Evolutionary conservation across 495 filamentous ascomycete genomes (phyloP).

Genomic region (Penicillium riverlandense): DNA sequence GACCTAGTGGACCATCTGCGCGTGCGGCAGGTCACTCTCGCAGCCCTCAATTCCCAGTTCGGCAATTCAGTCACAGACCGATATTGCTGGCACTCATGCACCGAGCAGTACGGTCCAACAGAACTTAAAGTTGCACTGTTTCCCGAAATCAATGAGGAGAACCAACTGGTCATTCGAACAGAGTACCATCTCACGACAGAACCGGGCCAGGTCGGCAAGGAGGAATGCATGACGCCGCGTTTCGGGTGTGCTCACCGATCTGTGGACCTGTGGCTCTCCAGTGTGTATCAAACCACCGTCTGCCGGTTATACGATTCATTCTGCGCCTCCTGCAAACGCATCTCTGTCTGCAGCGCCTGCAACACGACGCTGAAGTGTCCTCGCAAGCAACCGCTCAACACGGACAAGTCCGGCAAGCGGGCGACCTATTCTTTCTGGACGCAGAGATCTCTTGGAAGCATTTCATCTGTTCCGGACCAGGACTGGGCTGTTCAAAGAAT

Average conservation of each 20-base stretch:
- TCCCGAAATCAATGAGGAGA: constrained; percentile 29
- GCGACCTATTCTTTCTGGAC: constrained; percentile 37
- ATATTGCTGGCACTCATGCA: constrained; percentile 41
- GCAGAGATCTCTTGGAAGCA: constrained; percentile 30
- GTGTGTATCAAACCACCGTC: constrained; percentile 35
- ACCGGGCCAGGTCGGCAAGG: constrained; percentile 34
- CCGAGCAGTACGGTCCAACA: constrained; percentile 34
- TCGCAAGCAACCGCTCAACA: constrained; percentile 26
- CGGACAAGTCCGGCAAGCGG: constrained; percentile 11
- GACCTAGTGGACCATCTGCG: constrained; percentile 30
- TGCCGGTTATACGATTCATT: constrained; percentile 32
- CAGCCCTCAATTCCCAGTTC: constrained; percentile 23
- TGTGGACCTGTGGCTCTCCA: constrained; percentile 38
- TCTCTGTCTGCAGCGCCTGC: constrained; percentile 34
- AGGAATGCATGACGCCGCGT: constrained; percentile 36
- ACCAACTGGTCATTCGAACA: constrained; percentile 28
- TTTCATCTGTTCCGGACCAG: constrained; percentile 20
- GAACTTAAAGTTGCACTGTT: constrained; percentile 30
- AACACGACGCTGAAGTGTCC: constrained; percentile 30
- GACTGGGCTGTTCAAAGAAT: constrained; percentile 33
- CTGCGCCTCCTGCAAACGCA: constrained; percentile 34
- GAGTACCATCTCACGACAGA: constrained; percentile 35
- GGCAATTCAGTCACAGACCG: constrained; percentile 22
- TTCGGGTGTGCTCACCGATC: constrained; percentile 43
- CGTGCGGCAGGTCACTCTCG: constrained; percentile 22